A percentile compares a stretch with the other conserved stretches of the same genome.
phyloP scores from a whole-genome alignment of 2,329 filamentous ascomycete species.

The Neoascochyta sp. region DNA sequence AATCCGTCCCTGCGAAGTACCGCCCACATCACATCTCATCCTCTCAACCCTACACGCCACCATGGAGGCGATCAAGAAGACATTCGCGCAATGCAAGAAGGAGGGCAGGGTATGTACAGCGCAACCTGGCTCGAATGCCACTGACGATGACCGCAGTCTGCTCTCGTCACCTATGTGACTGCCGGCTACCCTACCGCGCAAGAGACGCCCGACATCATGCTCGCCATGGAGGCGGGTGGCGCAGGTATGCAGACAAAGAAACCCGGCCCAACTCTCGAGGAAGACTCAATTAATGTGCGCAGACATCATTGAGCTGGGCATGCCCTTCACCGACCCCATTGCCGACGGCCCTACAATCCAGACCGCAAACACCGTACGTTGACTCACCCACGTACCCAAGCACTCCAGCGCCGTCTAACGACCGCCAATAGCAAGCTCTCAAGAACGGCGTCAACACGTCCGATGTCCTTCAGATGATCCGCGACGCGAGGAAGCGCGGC shows the following conservation, averaged over 20 bases:
- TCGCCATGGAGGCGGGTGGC: constrained; percentile 89
- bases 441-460: constrained; percentile 82
- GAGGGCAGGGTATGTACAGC: constrained; percentile 43
- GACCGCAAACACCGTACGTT: constrained; percentile 76
- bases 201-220: constrained; percentile 76
- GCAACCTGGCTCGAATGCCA: too few species aligned
- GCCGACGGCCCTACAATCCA: constrained; percentile 97
- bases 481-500: constrained; percentile 71
- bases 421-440: constrained; percentile 59
- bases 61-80: constrained; percentile 50
- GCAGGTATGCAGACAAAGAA: constrained; percentile 58
- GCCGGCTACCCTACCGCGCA: constrained; percentile 84
- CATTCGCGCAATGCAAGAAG: constrained; percentile 50
- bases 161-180: constrained; percentile 93
- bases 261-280: background rate
- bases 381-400: constrained; percentile 18
- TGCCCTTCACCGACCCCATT: constrained; percentile 97
- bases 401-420: constrained; percentile 13
- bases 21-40: constrained; percentile 4
- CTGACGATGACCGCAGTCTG: constrained; percentile 54
- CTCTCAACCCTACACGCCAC: constrained; percentile 5
- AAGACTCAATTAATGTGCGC: constrained; percentile 15
- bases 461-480: constrained; percentile 77
- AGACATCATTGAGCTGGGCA: constrained; percentile 94
- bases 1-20: constrained; percentile 7